A percentile compares a stretch with the other conserved stretches of the same genome.
Evolutionary conservation across 306 rosid genomes (phyloP).

Genomic region (Pyrus betulifolia): DNA sequence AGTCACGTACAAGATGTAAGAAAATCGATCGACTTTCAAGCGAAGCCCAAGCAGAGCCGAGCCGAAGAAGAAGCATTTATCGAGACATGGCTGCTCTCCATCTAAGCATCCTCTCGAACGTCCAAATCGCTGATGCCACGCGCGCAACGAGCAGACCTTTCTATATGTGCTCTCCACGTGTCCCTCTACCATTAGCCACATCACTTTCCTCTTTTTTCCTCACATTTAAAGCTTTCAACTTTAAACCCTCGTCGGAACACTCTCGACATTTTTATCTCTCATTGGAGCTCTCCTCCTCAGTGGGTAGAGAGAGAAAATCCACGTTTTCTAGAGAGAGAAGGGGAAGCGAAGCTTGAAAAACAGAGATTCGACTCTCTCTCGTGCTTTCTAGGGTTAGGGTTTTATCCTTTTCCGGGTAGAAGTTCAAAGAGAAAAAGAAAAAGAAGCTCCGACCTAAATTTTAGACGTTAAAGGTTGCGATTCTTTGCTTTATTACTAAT

Average conservation of each 20-base stretch:
- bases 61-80: background rate
- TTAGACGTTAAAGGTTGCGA: conserved; percentile 5
- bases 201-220: background rate
- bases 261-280: conserved; percentile 30
- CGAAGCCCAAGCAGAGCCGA: background rate
- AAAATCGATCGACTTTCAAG: background rate
- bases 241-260: conserved; percentile 41
- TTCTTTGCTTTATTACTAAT: background rate
- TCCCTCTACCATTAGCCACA: background rate
- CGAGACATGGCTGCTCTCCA: background rate
- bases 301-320: conserved; percentile 27
- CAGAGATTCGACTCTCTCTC: background rate
- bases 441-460: conserved; percentile 6
- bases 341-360: background rate
- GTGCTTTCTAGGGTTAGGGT: conserved; percentile 6
- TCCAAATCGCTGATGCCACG: conserved; percentile 35
- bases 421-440: background rate
- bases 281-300: conserved; percentile 22
- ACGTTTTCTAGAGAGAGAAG: conserved; percentile 26
- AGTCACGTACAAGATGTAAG: background rate
- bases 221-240: background rate
- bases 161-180: conserved; percentile 38
- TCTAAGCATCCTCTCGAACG: conserved; percentile 27
- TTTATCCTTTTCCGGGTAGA: background rate
- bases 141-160: background rate